These are phyloP conservation scores for Erodium maritimum DNA, from an alignment of 345 rosid species.

Conservation along the genomic window DNA sequence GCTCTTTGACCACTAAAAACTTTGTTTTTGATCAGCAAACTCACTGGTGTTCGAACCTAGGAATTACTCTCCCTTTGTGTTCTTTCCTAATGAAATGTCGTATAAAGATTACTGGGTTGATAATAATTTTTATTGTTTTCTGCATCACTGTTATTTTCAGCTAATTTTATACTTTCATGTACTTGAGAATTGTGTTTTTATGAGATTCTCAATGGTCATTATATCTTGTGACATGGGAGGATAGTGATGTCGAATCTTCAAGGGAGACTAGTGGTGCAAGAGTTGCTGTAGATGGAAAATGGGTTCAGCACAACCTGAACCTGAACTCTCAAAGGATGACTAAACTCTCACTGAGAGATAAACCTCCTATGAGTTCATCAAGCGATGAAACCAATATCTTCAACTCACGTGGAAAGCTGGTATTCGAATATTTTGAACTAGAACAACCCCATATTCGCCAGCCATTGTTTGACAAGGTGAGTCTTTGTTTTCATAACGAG, in stretches of 20 bases:
- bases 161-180: too few relatives aligned
- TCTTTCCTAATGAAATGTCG: too few relatives aligned
- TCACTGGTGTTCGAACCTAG: too few relatives aligned
- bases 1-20: too few relatives aligned
- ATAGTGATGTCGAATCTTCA: constrained; percentile 30
- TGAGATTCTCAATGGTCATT: too few relatives aligned
- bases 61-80: too few relatives aligned
- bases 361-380: constrained; percentile 20
- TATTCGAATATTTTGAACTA: constrained; percentile 42
- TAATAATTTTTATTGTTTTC: too few relatives aligned
- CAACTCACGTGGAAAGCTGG: constrained; percentile 23
- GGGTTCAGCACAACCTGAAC: constrained; percentile 20
- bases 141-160: too few relatives aligned
- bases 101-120: too few relatives aligned
- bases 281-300: constrained; percentile 14
- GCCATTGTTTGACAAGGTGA: constrained; percentile 54
- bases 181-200: too few relatives aligned
- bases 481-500: constrained; percentile 6
- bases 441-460: constrained; percentile 43
- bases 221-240: constrained; percentile 8
- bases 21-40: too few relatives aligned
- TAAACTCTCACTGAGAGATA: constrained; percentile 20
- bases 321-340: constrained; percentile 22
- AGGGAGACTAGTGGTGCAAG: constrained; percentile 21
- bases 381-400: constrained; percentile 24